These are phyloP conservation scores for Sphagnum tenellum DNA, from an alignment of 225 moss, liverwort and hornwort genomes.

Conservation along the genomic window DNA sequence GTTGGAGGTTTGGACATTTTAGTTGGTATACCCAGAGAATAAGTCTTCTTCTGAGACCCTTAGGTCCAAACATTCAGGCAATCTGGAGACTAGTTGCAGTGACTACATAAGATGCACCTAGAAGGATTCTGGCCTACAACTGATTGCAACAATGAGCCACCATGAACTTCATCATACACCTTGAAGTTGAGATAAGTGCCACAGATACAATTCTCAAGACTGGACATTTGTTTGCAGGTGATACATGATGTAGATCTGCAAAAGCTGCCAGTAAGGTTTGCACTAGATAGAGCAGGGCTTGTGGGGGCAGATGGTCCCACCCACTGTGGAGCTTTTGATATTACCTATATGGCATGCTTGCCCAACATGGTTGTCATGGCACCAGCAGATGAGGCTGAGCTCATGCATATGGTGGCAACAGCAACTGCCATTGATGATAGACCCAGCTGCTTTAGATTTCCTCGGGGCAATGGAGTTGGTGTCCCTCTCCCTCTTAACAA, in stretches of 20 bases:
- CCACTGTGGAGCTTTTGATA: constrained; percentile 11
- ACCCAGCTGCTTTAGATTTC: constrained; percentile 13
- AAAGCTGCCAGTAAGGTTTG: constrained; percentile 14
- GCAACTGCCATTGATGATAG: constrained; percentile 8
- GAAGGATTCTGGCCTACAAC: background rate
- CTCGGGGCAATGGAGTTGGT: constrained; percentile 11
- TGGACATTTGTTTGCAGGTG: constrained; percentile 1
- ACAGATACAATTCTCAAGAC: background rate
- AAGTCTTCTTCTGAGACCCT: no score
- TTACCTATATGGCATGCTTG: constrained; percentile 13
- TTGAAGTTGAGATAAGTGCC: background rate
- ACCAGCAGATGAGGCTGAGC: constrained; percentile 12
- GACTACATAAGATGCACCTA: background rate
- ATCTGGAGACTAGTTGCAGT: no score
- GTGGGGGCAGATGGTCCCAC: constrained; percentile 15
- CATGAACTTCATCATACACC: background rate
- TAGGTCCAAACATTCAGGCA: no score
- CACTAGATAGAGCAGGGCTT: constrained; percentile 9
- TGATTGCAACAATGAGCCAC: background rate
- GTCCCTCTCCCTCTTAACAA: constrained; percentile 3
- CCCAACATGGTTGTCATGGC: constrained; percentile 17
- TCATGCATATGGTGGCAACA: constrained; percentile 12
- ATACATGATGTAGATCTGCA: constrained; percentile 16
- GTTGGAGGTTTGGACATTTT: background rate
- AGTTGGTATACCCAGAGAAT: background rate